A percentile compares a stretch with the other conserved stretches of the same genome.
These are phyloP conservation scores for Ascochyta viciae-villosae DNA, from an alignment of 2,329 filamentous ascomycete genomes.

Conservation along the genomic window DNA sequence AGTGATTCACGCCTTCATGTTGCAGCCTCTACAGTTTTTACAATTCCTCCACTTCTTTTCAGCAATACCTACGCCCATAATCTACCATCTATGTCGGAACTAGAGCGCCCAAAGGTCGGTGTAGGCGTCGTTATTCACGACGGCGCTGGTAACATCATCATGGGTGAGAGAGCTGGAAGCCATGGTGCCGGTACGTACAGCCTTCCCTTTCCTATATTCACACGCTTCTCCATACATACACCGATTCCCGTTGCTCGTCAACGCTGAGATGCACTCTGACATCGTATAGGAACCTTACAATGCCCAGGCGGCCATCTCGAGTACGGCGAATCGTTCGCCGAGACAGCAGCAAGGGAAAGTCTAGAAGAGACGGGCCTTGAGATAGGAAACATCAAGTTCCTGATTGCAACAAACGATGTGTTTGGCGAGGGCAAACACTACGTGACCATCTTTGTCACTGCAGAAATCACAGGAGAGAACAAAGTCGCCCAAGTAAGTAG, in stretches of 20 bases:
- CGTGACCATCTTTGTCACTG: conserved; percentile 73
- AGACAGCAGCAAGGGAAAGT: conserved; percentile 71
- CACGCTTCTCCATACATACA: no score
- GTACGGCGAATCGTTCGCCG: conserved; percentile 66
- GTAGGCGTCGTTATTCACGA: conserved; percentile 59
- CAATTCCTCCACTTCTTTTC: not conserved
- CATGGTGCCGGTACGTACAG: conserved; percentile 53
- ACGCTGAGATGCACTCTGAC: not conserved
- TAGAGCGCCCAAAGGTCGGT: conserved; percentile 51
- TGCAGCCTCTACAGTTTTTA: not conserved
- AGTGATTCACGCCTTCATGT: not conserved
- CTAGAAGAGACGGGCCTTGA: conserved; percentile 71
- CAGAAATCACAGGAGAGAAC: conserved; percentile 55
- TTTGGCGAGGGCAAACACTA: conserved; percentile 75
- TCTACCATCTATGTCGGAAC: conserved; percentile 26
- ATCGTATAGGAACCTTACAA: conserved; percentile 62
- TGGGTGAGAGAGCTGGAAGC: conserved; percentile 57
- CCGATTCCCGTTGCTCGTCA: no score
- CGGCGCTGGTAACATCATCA: conserved; percentile 52
- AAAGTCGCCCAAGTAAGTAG: conserved; percentile 62
- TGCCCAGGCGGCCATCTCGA: conserved; percentile 81
- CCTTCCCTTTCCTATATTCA: not conserved
- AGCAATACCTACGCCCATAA: no score
- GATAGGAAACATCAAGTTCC: conserved; percentile 60
- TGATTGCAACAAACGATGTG: conserved; percentile 71